These are phyloP conservation scores for Helotiales sp. DNA, from an alignment of 2,329 filamentous ascomycete species.

Conservation along the genomic window DNA sequence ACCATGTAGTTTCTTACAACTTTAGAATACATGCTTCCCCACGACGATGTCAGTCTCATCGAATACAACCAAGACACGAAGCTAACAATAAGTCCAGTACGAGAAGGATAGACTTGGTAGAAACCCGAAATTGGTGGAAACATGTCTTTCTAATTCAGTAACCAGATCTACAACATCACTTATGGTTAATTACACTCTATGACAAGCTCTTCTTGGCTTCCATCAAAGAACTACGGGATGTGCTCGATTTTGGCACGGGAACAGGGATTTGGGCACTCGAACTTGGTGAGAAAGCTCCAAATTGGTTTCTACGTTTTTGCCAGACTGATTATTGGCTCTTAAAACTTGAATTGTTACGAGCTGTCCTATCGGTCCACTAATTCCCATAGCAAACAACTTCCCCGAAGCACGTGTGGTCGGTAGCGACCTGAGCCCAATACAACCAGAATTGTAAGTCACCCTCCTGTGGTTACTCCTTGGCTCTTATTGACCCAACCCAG, in stretches of 20 bases:
- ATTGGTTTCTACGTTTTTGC: too few relatives aligned
- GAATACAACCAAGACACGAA: background rate
- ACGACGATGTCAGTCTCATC: slow-evolving; percentile 21
- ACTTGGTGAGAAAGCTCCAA: slow-evolving; percentile 48
- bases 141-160: slow-evolving; percentile 27
- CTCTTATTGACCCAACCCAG: background rate
- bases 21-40: slow-evolving; percentile 28
- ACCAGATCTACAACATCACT: slow-evolving; percentile 32
- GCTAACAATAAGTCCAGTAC: background rate
- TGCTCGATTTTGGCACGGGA: slow-evolving; percentile 47
- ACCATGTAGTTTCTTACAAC: background rate
- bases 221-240: slow-evolving; percentile 29
- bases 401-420: background rate
- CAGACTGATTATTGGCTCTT: background rate
- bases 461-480: too few relatives aligned
- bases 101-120: slow-evolving; percentile 15
- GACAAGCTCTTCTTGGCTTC: slow-evolving; percentile 24
- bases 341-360: background rate
- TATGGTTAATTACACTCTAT: slow-evolving; percentile 19
- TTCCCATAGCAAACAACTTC: background rate
- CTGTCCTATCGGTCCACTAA: background rate
- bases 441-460: slow-evolving; percentile 3
- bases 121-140: background rate
- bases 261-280: slow-evolving; percentile 62
- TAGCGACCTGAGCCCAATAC: slow-evolving; percentile 9